Conservation (phyloP, 495 filamentous ascomycete genomes). For the Tuber microsphaerosporum region DNA sequence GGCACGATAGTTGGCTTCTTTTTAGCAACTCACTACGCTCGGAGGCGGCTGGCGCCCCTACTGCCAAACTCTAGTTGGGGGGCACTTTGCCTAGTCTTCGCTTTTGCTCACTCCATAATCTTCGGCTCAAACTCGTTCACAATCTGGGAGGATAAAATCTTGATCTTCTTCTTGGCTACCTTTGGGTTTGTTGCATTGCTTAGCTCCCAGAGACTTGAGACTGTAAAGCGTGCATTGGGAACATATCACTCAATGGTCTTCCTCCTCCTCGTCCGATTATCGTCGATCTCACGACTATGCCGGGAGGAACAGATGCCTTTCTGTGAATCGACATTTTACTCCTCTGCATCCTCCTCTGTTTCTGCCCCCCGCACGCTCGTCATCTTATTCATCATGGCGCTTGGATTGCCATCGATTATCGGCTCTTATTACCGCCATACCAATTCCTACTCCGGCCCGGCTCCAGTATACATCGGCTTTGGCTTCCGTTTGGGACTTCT, state of each 20-base stretch:
- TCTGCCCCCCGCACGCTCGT: constrained; percentile 84
- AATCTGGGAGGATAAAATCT: constrained; percentile 95
- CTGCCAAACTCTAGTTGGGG: constrained; percentile 80
- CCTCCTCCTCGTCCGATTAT: constrained; percentile 67
- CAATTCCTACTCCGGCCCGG: constrained; percentile 76
- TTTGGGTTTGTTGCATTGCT: constrained; percentile 70
- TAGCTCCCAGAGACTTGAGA: constrained; percentile 62
- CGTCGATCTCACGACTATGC: constrained; percentile 86
- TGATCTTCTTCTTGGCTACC: constrained; percentile 82
- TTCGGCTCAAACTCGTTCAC: constrained; percentile 98
- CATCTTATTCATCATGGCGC: constrained; percentile 66
- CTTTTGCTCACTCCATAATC: constrained; percentile 71
- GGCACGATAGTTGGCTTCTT: constrained; percentile 59
- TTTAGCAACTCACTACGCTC: constrained; percentile 50
- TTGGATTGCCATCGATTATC: constrained; percentile 69
- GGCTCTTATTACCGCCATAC: constrained; percentile 68
- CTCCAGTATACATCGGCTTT: constrained; percentile 72
- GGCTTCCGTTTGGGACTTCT: constrained; percentile 70
- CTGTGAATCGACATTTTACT: constrained; percentile 92
- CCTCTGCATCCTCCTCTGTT: constrained; percentile 82
- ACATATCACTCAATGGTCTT: constrained; percentile 80
- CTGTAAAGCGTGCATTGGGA: constrained; percentile 61
- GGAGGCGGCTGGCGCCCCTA: constrained; percentile 50
- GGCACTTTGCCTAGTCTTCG: constrained; percentile 73
- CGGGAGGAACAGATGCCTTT: constrained; percentile 97